Base-by-base conservation (phyloP, 140 eudicot species). In the Oenanthe javanica region DNA sequence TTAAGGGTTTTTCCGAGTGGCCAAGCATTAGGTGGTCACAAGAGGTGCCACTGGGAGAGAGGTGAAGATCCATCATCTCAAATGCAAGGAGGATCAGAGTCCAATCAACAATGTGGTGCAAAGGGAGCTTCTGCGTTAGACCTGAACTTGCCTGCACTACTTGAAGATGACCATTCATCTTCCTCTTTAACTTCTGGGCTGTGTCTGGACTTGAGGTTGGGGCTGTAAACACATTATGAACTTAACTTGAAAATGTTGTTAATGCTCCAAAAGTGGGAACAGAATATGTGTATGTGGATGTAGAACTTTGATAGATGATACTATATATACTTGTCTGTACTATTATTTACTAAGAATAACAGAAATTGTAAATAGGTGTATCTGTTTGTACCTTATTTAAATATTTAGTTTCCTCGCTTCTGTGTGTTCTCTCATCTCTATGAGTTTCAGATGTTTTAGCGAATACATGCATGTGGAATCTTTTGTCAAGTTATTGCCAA, bases 1-100 rank as follows among this genome's bases (percentile, higher is more conserved):
- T 86, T 79, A 43, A 83, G 87, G 87, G 91, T 89, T 57, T 93
- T 93, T 76, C 73, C 97, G 27, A 86, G 91, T 74, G 97, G 98
- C 16, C 98, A 93, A 74, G 98, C 98, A 15, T 84, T 93, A 80
- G 98, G 97, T n/a, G 97, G 98, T 15, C 97, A 91, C 83, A 93
- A 87, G 84, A 90, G 96, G 88, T 90, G 97, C 72, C 98, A 94
- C 38, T 91, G 93, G 97, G 97, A 91, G 84, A 79, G 75, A 46
- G 90, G 74, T n/a, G 96, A 89, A 31, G 89, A 77, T 72, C 81
- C 87, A 8, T 71, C 81, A 45, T n/a, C 76, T 81, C 81, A 77
- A 80, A 77, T 77, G 21, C 85, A 70, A 19, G 77, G 77, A 59
- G 76, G 75, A 64, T 75, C 36, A 9, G 69, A 59, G 36, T 59